These are phyloP conservation scores for Sporothrix mexicana DNA, from an alignment of 2,329 filamentous ascomycete genomes.

Conservation along the genomic window DNA sequence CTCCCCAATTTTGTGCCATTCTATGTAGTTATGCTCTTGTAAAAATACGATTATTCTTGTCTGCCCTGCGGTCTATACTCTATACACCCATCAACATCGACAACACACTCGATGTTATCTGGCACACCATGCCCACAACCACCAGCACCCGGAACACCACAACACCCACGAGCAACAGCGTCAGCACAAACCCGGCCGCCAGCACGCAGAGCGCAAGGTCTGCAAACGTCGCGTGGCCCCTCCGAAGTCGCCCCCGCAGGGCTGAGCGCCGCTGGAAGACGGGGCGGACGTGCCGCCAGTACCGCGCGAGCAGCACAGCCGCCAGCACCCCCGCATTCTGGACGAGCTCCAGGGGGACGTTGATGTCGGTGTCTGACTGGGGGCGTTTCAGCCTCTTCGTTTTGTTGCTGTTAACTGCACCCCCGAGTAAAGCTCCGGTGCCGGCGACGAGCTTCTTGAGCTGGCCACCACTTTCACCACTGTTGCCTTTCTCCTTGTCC, in stretches of 20 bases:
- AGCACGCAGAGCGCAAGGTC: slow-evolving; percentile 42
- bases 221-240: slow-evolving; percentile 39
- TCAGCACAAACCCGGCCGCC: slow-evolving; percentile 42
- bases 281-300: slow-evolving; percentile 48
- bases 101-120: slow-evolving; percentile 14
- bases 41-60: no score
- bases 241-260: slow-evolving; percentile 43
- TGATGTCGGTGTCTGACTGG: neutral
- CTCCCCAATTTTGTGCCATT: neutral
- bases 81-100: slow-evolving; percentile 21
- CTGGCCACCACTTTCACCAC: neutral
- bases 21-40: neutral
- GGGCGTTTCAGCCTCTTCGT: neutral
- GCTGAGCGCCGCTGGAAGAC: slow-evolving; percentile 49
- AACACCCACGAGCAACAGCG: slow-evolving; percentile 35
- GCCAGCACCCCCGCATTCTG: slow-evolving; percentile 35
- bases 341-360: slow-evolving; percentile 19
- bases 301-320: slow-evolving; percentile 38
- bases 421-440: slow-evolving; percentile 37
- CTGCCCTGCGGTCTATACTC: neutral
- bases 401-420: neutral
- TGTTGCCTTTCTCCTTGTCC: neutral
- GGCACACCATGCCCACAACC: slow-evolving; percentile 5
- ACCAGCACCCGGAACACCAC: slow-evolving; percentile 40
- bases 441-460: slow-evolving; percentile 23